phyloP scores from a whole-genome alignment of 2,329 filamentous ascomycete species.

The Sarocladiaceae sp. region DNA sequence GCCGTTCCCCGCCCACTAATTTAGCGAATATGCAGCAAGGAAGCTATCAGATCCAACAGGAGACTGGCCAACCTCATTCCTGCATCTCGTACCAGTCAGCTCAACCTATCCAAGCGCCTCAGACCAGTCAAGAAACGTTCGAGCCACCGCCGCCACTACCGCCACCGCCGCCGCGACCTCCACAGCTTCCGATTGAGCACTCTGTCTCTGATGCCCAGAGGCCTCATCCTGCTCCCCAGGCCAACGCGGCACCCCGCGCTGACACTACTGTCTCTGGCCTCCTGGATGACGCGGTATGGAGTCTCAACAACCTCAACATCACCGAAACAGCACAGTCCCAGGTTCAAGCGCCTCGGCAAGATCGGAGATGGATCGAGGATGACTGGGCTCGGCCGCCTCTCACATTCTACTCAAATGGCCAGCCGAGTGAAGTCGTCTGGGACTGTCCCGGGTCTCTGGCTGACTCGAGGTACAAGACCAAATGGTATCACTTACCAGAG shows the following conservation, averaged over 20 bases:
- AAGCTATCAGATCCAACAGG: too few species aligned
- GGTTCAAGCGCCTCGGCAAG: background rate
- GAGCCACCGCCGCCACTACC: too few species aligned
- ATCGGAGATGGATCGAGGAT: background rate
- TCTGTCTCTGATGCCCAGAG: background rate
- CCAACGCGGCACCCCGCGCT: too few species aligned
- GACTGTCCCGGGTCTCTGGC: conserved; percentile 25
- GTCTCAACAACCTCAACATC: background rate
- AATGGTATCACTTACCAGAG: conserved; percentile 25
- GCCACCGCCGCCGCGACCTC: too few species aligned
- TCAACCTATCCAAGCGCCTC: background rate
- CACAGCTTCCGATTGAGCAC: background rate
- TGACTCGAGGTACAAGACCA: conserved; percentile 20
- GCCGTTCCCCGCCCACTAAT: too few species aligned
- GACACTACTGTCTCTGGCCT: background rate
- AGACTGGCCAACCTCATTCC: too few species aligned
- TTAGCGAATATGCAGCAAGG: too few species aligned
- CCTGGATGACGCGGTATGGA: background rate
- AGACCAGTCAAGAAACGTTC: too few species aligned
- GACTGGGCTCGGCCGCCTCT: conserved; percentile 1
- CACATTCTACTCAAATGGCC: conserved; percentile 17
- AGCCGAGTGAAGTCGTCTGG: conserved; percentile 18
- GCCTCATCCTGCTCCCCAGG: too few species aligned
- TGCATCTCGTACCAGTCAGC: too few species aligned
- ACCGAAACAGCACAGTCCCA: background rate